These are phyloP conservation scores for Aspergillus fumigatus DNA, from an alignment of 2,329 filamentous ascomycete genomes.

Conservation along the genomic window DNA sequence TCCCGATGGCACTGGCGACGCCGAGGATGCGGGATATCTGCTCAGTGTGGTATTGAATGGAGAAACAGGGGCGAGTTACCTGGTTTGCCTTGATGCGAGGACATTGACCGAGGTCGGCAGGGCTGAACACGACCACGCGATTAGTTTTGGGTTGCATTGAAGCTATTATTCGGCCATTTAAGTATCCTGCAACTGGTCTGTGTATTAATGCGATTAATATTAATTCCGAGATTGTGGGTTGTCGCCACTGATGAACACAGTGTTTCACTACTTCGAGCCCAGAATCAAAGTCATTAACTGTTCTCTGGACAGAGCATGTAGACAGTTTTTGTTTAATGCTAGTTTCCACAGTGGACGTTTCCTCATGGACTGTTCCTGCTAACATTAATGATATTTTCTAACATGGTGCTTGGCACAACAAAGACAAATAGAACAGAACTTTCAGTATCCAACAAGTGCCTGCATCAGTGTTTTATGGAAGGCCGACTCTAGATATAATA, in stretches of 20 bases:
- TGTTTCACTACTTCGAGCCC: no score
- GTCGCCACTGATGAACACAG: background rate
- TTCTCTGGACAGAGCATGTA: no score
- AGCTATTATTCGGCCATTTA: conserved; percentile 19
- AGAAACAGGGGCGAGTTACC: conserved; percentile 44
- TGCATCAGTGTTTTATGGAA: no score
- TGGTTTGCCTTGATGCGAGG: conserved; percentile 46
- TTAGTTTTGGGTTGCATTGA: conserved; percentile 50
- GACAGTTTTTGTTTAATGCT: no score
- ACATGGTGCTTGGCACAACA: no score
- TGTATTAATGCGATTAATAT: background rate
- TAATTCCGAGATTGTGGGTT: background rate
- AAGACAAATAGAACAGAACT: no score
- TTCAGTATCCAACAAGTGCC: no score
- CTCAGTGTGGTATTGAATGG: conserved; percentile 50
- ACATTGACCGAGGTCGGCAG: conserved; percentile 46
- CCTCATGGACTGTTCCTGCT: no score
- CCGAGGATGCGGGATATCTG: conserved; percentile 49
- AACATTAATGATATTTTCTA: no score
- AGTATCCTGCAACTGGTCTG: background rate
- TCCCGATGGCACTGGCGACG: conserved; percentile 3
- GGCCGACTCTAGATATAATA: no score
- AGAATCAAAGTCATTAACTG: no score
- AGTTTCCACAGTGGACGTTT: no score
- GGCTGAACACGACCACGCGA: conserved; percentile 42